Conservation (phyloP, 176 grass and related monocot genomes). For the Aegilops longissima region DNA sequence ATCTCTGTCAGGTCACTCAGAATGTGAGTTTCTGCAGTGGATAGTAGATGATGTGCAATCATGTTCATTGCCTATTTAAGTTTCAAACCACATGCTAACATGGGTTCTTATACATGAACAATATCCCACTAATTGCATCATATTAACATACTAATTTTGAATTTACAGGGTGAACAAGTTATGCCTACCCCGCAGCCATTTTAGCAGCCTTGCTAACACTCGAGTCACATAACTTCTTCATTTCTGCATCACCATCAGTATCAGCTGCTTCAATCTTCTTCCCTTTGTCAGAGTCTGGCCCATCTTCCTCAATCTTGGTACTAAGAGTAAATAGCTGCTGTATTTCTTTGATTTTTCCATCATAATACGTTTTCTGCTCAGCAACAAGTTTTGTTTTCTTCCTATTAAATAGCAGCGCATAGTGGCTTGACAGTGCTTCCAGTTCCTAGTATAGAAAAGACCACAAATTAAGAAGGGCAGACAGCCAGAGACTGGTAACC, state of each 20-base stretch:
- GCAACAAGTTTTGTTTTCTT: constrained; percentile 76
- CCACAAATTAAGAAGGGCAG: constrained; percentile 2
- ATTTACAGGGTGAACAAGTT: constrained; percentile 5
- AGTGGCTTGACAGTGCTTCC: constrained; percentile 93
- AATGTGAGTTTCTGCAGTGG: background rate
- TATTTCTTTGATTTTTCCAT: constrained; percentile 81
- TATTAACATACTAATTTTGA: constrained; percentile 10
- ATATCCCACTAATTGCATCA: constrained; percentile 9
- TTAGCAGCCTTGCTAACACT: constrained; percentile 96
- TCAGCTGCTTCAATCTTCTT: constrained; percentile 72
- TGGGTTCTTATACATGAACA: background rate
- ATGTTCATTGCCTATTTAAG: background rate
- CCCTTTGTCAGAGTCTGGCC: constrained; percentile 71
- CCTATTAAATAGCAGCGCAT: constrained; percentile 88
- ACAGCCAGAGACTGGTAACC: background rate
- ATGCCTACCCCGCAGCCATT: constrained; percentile 86
- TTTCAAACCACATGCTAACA: background rate
- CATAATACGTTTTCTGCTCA: constrained; percentile 80
- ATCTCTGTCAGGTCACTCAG: background rate
- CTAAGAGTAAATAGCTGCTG: constrained; percentile 79
- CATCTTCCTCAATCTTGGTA: constrained; percentile 68
- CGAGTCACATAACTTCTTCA: constrained; percentile 78
- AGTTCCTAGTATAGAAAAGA: constrained; percentile 60
- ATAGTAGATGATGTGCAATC: constrained; percentile 7
- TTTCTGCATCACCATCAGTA: constrained; percentile 70